Conservation (phyloP, 2,329 filamentous ascomycete species). For the Dactylella cylindrospora region DNA sequence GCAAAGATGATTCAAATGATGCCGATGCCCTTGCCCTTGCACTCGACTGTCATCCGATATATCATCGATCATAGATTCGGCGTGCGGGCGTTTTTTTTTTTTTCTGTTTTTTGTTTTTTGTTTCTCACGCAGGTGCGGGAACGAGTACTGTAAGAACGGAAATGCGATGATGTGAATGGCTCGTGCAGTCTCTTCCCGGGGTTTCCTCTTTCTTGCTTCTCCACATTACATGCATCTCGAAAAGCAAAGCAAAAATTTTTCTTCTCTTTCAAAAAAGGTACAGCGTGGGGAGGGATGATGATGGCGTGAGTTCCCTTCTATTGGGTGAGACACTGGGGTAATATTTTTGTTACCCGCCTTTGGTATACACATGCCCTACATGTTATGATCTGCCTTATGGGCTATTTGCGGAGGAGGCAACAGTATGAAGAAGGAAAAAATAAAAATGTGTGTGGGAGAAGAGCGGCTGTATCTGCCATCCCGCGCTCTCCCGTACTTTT, state of each 20-base stretch:
- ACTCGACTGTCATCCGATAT: too few relatives aligned
- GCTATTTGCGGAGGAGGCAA: conserved; percentile 9
- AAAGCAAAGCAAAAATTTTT: conserved; percentile 13
- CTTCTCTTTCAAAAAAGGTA: neutral
- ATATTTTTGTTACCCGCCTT: conserved; percentile 1
- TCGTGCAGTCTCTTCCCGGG: too few relatives aligned
- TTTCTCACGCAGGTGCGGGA: too few relatives aligned
- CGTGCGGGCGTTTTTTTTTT: too few relatives aligned
- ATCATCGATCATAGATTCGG: too few relatives aligned
- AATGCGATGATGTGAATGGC: too few relatives aligned
- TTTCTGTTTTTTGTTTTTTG: too few relatives aligned
- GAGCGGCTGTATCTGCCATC: conserved; percentile 37
- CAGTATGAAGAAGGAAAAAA: conserved; percentile 4
- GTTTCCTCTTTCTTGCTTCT: too few relatives aligned
- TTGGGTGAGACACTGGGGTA: conserved; percentile 38
- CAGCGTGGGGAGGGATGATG: conserved; percentile 15
- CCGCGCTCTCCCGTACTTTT: conserved; percentile 30
- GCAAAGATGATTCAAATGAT: too few relatives aligned
- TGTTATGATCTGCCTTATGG: conserved; percentile 9
- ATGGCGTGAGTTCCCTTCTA: conserved; percentile 42
- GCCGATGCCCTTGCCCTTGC: too few relatives aligned
- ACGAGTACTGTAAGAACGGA: too few relatives aligned
- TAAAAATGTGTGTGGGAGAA: conserved; percentile 4
- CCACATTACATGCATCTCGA: too few relatives aligned
- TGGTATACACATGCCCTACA: conserved; percentile 1